Evolutionary conservation across 2,329 filamentous ascomycete genomes (phyloP), one percentile per base, ranked within the genome.

Genomic region (Remersonia thermophila): DNA sequence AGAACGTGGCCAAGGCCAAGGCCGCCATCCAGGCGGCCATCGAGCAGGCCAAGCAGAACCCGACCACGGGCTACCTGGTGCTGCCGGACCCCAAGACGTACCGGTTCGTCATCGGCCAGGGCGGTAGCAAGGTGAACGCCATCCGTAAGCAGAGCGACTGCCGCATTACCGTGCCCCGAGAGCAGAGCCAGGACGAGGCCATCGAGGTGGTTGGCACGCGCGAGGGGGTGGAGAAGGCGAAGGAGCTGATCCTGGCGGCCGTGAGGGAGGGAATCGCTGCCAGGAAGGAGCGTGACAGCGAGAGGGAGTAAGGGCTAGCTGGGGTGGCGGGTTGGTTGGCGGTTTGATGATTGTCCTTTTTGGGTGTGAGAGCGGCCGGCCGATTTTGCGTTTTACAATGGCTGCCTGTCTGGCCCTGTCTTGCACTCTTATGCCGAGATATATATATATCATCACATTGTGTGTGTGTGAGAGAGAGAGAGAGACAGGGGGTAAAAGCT

Each of bases 141-240:
- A 95, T 98, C 55, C 78, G 91, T 49, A 85, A 84, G 64, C 77
- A 91, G 66, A 95, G 86, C 35, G 83, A 83, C 37, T 95, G 87
- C 61, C 86, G 82, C 62, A 93, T 98, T 55, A 86, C 87, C 46
- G 89, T 98, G 28, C 91, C 91, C 15, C 78, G 83, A 47, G 80
- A 84, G 52, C 82, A 93, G 58, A 66, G 65, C 31, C 66, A 63
- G 45, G 69, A 72, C 33, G 87, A 95, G 59, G 84, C 89, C 3
- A 95, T 98, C 55, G 85, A 94, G 64, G 82, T 98, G 51, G 68
- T 80, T 26, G 91, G 91, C 27, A 73, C 70, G 37, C 73, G 73
- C 53, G 81, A 85, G 12, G 85, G 83, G 10, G 76, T 93, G 27
- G 84, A 95, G 60, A 71, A 82, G 57, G 91, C 91, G 33, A 86